Base-by-base conservation (phyloP, 805 yeast genomes). In the Barnettozyma vustinii region DNA sequence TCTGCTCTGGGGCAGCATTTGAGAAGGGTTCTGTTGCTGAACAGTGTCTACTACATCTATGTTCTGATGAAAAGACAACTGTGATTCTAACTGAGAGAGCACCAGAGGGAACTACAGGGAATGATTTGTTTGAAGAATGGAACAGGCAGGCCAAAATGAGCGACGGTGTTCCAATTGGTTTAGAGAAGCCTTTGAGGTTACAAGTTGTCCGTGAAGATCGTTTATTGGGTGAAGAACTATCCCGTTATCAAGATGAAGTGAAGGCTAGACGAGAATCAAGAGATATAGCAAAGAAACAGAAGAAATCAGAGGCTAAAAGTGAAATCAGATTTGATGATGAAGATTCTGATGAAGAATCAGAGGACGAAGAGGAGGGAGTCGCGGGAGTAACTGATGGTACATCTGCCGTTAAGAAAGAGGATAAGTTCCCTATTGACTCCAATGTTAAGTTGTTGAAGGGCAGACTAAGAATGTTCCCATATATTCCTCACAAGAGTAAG, bases 1-100 rank as follows among this genome's bases (percentile, higher is more conserved):
- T 92, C 52, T 84, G 88, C 18, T 79, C 92, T 1, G 91, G 88
- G 12, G 72, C 76, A 20, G 82, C 81, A 44, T 62, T 85, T 35
- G 79, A 79, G 42, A 74, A 72, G 40, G 96, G 96, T 2, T 77
- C 83, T 5, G 68, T 77, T 20, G 71, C 87, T 0, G 71, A 79
- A 35, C 75, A 76, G 42, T 79, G 71, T 27, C 71, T 79, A 46
- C 75, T 63, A 51, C 75, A 66, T 47, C 66, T 90, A 18, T 84
- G 94, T 58, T 72, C 72, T 12, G 81, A 79, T 54, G 84, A 81
- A 25, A 79, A 77, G 47, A 81, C 87, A 1, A 81, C 95, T 0
- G 73, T 91, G 1, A 69, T 94, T 1, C 62, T 94, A 47, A 89
- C 97, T 0, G 96, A 89, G 55, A 73, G 75, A 51, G 72, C 84